These are phyloP conservation scores for Orbilia oligospora DNA, from an alignment of 2,329 filamentous ascomycete genomes.

Conservation along the genomic window DNA sequence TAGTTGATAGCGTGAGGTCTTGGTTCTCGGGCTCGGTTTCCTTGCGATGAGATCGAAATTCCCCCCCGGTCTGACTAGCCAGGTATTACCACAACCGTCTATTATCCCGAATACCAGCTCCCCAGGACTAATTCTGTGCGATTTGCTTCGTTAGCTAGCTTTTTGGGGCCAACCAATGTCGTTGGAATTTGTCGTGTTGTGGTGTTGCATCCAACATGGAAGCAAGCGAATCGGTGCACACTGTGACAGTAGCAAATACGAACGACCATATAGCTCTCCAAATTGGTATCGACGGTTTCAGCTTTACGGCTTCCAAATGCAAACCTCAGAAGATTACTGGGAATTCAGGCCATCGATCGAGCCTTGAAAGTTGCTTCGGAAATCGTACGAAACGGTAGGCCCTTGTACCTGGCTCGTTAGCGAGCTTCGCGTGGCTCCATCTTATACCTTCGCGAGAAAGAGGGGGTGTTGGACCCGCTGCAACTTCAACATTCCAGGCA, in stretches of 20 bases:
- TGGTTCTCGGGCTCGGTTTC: conserved; percentile 4
- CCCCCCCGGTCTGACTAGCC: conserved; percentile 2
- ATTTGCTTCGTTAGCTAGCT: conserved; percentile 18
- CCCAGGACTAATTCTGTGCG: conserved; percentile 40
- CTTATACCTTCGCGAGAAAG: conserved; percentile 56
- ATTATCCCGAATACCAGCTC: conserved; percentile 27
- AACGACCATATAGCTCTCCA: conserved; percentile 18
- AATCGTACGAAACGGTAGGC: conserved; percentile 51
- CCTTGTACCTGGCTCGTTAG: conserved; percentile 57
- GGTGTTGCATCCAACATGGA: conserved; percentile 50
- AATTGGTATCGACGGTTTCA: conserved; percentile 57
- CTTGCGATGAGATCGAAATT: background rate
- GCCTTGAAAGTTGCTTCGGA: conserved; percentile 41
- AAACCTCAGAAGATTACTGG: conserved; percentile 44
- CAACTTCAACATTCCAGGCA: conserved; percentile 48
- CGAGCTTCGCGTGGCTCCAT: conserved; percentile 61
- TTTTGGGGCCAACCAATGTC: conserved; percentile 35
- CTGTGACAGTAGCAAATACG: conserved; percentile 31
- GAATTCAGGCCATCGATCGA: conserved; percentile 49
- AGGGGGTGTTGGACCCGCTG: conserved; percentile 48
- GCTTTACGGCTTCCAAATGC: conserved; percentile 53
- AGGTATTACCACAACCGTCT: conserved; percentile 45
- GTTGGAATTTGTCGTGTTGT: conserved; percentile 54
- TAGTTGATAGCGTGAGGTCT: conserved; percentile 22
- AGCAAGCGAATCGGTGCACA: conserved; percentile 15